These are phyloP conservation scores for Meira miltonrushii DNA, from an alignment of 1,284 basidiomycete genomes.

Conservation along the genomic window DNA sequence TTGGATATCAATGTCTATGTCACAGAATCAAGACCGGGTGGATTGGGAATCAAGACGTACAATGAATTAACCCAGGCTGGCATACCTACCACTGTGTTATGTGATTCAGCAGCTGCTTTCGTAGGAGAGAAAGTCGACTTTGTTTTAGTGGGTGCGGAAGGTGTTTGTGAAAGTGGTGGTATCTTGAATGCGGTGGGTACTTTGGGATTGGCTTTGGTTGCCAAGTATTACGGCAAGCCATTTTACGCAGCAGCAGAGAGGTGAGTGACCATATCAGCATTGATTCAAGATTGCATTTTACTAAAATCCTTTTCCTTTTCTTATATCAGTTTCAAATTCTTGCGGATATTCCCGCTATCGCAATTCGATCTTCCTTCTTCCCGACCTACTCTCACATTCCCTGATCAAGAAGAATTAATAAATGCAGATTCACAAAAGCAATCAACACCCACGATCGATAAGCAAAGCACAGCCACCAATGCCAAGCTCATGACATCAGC, in stretches of 20 bases:
- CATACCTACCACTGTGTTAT: constrained; percentile 86
- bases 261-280: constrained; percentile 16
- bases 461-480: not conserved
- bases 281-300: too few species aligned
- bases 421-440: constrained; percentile 1
- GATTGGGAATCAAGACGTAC: constrained; percentile 56
- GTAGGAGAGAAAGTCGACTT: constrained; percentile 93
- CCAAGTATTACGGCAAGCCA: constrained; percentile 87
- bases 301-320: constrained; percentile 5
- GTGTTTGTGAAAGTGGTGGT: constrained; percentile 80
- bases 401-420: not conserved
- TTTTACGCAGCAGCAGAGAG: constrained; percentile 89
- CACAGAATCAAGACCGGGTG: constrained; percentile 83
- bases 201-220: constrained; percentile 92
- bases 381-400: not conserved
- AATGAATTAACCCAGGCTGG: constrained; percentile 61
- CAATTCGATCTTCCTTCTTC: constrained; percentile 80
- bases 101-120: constrained; percentile 94
- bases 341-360: constrained; percentile 89
- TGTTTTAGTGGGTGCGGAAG: constrained; percentile 91
- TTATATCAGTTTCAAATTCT: constrained; percentile 76
- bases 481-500: constrained; percentile 29
- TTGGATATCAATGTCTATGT: constrained; percentile 97
- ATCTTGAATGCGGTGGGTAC: constrained; percentile 70
- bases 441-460: not conserved